phyloP scores from a whole-genome alignment of 371 early-diverging fungal species.

The Thermomucor indicae-seudaticae region DNA sequence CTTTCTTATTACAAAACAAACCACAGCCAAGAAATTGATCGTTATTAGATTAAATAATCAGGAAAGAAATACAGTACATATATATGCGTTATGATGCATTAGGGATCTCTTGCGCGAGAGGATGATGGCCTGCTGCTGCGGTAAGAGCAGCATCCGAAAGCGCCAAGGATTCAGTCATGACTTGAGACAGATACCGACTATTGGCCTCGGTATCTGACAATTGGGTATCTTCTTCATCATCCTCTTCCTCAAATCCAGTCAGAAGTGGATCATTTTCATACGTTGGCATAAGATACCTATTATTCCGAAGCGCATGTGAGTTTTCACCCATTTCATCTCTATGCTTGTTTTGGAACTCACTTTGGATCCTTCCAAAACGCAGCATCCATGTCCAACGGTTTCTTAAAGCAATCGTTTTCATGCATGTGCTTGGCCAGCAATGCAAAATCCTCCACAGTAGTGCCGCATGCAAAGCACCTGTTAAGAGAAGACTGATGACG shows the following conservation, averaged over 20 bases:
- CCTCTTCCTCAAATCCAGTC: slow-evolving; percentile 70
- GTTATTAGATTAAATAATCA: too few relatives aligned
- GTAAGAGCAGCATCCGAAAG: too few relatives aligned
- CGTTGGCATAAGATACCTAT: slow-evolving; percentile 69
- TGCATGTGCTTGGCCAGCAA: slow-evolving; percentile 53
- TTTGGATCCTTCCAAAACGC: slow-evolving; percentile 76
- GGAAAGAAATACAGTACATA: too few relatives aligned
- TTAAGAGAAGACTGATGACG: slow-evolving; percentile 65
- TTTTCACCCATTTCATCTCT: background rate
- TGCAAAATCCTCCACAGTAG: slow-evolving; percentile 41
- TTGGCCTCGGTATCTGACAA: slow-evolving; percentile 32
- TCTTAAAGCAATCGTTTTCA: slow-evolving; percentile 39
- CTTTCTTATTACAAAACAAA: too few relatives aligned
- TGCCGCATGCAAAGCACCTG: slow-evolving; percentile 71
- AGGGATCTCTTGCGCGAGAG: too few relatives aligned
- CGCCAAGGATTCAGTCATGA: slow-evolving; percentile 1
- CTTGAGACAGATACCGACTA: slow-evolving; percentile 19
- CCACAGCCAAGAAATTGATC: too few relatives aligned
- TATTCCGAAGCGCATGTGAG: background rate
- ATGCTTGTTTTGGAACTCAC: slow-evolving; percentile 17
- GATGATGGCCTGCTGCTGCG: too few relatives aligned
- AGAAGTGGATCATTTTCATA: slow-evolving; percentile 87
- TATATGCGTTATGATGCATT: too few relatives aligned
- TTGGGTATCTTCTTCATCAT: slow-evolving; percentile 41
- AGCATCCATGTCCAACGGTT: slow-evolving; percentile 47